Evolutionary conservation across 148 eudicot species (phyloP).

Genomic region (Gaultheria prostrata): DNA sequence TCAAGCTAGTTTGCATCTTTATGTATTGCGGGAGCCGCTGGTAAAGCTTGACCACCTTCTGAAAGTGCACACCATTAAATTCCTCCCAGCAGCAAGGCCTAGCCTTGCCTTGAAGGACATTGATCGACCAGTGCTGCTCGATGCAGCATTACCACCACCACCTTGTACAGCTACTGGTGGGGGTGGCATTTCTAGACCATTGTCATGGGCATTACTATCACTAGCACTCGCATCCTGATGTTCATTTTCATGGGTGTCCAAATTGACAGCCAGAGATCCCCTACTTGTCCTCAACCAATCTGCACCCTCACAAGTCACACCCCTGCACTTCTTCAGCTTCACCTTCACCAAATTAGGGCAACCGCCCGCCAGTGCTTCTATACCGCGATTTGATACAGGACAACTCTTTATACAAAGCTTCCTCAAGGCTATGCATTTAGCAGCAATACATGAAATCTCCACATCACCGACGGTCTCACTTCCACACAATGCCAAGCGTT

Average conservation of each 20-base stretch:
- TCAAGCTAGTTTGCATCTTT: conserved; percentile 11
- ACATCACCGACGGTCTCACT: conserved; percentile 58
- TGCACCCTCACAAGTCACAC: conserved; percentile 42
- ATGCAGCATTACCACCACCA: conserved; percentile 19
- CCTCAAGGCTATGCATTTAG: conserved; percentile 47
- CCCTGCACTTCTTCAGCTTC: conserved; percentile 61
- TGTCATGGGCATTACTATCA: conserved; percentile 33
- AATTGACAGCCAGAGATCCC: conserved; percentile 36
- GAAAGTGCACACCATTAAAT: conserved; percentile 38
- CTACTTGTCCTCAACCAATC: conserved; percentile 47
- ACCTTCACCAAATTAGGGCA: conserved; percentile 59
- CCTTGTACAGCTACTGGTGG: conserved; percentile 19
- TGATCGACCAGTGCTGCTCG: conserved; percentile 33
- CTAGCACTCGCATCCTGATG: conserved; percentile 36
- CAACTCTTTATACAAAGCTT: conserved; percentile 60
- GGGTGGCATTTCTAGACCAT: conserved; percentile 22
- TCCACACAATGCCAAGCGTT: conserved; percentile 58
- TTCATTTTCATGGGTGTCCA: conserved; percentile 42
- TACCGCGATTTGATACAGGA: conserved; percentile 51
- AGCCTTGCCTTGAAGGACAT: conserved; percentile 41
- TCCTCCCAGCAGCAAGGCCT: conserved; percentile 39
- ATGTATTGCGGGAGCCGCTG: conserved; percentile 27
- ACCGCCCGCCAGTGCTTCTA: conserved; percentile 56
- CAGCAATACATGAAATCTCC: conserved; percentile 55
- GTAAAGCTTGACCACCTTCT: conserved; percentile 57